Conservation (phyloP, 306 rosid species). For the Aeschynomene evenia region DNA sequence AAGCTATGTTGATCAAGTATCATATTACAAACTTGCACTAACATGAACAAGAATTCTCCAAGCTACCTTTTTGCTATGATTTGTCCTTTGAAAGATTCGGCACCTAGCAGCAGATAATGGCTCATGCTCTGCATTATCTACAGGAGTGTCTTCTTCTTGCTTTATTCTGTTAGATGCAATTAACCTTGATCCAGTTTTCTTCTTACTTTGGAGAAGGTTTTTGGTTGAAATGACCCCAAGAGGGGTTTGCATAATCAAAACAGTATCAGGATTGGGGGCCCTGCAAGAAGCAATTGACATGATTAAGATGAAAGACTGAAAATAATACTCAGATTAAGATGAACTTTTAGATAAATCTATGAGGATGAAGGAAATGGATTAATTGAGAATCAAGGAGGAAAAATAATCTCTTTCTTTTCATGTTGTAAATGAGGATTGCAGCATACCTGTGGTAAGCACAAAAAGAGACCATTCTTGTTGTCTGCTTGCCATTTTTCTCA, state of each 20-base stretch:
- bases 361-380: slow-evolving; percentile 1
- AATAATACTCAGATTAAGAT: slow-evolving; percentile 7
- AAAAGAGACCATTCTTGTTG: slow-evolving; percentile 89
- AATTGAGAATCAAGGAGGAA: background rate
- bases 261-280: slow-evolving; percentile 98
- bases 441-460: slow-evolving; percentile 97
- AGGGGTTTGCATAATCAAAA: slow-evolving; percentile 92
- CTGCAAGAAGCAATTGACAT: slow-evolving; percentile 49
- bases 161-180: slow-evolving; percentile 70
- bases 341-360: slow-evolving; percentile 6
- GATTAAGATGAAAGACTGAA: slow-evolving; percentile 33
- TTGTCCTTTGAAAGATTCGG: slow-evolving; percentile 72
- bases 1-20: background rate
- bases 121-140: slow-evolving; percentile 60
- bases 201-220: slow-evolving; percentile 87
- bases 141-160: slow-evolving; percentile 61
- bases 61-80: slow-evolving; percentile 74
- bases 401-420: background rate
- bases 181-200: slow-evolving; percentile 78
- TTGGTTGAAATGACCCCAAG: slow-evolving; percentile 85
- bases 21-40: slow-evolving; percentile 28
- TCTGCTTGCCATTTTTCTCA: slow-evolving; percentile 92
- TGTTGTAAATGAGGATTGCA: slow-evolving; percentile 32
- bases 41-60: background rate
- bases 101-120: slow-evolving; percentile 91